These are phyloP conservation scores for Blastobotrys petasosporus DNA, from an alignment of 1,139 yeast genomes.

Conservation along the genomic window DNA sequence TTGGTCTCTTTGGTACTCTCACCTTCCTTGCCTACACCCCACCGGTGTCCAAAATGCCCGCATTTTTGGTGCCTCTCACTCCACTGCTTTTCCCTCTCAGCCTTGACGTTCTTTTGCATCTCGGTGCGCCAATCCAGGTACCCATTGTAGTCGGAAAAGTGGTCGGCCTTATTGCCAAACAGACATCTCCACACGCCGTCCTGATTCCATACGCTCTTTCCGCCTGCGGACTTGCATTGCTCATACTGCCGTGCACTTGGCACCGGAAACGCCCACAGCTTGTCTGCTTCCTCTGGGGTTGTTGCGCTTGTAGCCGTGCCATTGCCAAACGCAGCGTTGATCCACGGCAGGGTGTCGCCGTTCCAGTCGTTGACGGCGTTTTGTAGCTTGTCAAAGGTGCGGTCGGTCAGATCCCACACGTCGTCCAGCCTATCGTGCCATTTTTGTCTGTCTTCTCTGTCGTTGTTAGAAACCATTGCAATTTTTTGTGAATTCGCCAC, in stretches of 20 bases:
- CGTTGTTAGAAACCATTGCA: conserved; percentile 2
- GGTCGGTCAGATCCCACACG: conserved; percentile 19
- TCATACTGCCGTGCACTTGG: conserved; percentile 60
- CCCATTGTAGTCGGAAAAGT: conserved; percentile 59
- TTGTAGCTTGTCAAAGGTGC: conserved; percentile 17
- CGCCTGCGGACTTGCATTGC: conserved; percentile 57
- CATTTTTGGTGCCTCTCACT: conserved; percentile 8
- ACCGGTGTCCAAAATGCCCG: neutral
- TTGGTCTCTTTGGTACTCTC: conserved; percentile 23
- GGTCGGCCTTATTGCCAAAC: conserved; percentile 50
- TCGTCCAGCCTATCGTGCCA: conserved; percentile 17
- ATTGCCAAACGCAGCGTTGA: conserved; percentile 7
- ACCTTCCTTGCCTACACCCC: neutral
- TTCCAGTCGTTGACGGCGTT: conserved; percentile 14
- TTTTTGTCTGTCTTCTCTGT: conserved; percentile 4
- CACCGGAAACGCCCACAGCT: conserved; percentile 45
- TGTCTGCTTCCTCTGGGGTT: conserved; percentile 2
- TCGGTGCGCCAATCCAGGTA: conserved; percentile 61
- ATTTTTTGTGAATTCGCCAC: too few species aligned
- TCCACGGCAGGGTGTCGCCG: conserved; percentile 13
- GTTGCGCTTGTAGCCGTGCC: neutral
- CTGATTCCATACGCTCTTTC: conserved; percentile 71
- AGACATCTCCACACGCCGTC: conserved; percentile 82
- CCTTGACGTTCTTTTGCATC: conserved; percentile 43
- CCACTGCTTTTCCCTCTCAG: conserved; percentile 24